Base-by-base conservation (phyloP, 2,329 filamentous ascomycete genomes). In the Cytospora mali region DNA sequence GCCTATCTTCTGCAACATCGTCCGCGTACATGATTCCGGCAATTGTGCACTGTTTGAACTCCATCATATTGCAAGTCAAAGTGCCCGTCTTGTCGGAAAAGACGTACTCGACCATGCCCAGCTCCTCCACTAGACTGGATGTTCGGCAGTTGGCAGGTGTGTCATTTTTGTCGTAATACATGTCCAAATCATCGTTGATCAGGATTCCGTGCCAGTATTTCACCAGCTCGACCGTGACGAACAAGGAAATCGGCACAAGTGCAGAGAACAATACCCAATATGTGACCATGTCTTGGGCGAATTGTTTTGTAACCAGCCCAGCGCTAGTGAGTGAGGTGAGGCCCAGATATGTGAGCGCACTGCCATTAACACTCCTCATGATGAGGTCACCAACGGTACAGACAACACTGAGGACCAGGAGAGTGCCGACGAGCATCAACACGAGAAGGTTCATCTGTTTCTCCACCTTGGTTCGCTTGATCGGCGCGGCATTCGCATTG, bases 191-290 rank as follows among this genome's bases (percentile, higher is more conserved):
- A 62, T 93, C 94, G 73, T 97, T 96, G 76, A 99, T 99, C 66
- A 99, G 85, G 70, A 95, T 95, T n/a, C 92, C 95, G 69, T 97
- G 93, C 81, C 90, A 97, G 74, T 98, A 97, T 76, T 99, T 99
- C 79, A 99, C 94, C 68, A 99, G 84, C 77, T 99, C 95, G 58
- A 99, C 88, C 0, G 95, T 99, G 66, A 99, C 95, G 75, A 99
- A 99, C 4, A 99, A 88, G 31, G 94, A 98, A 71, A 99, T 97
- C 35, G 95, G 95, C 53, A 99, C 95, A 70, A 99, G 79, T 58
- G 96, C 94, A 3, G 94, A 98, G 77, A 97, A 99, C 39, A 99
- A 78, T 33, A 99, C 94, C 94, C 95, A 99, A 75, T 98, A 98
- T 1, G 96, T 99, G 72, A 97, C 91, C 73, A 99, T 90, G 76